Evolutionary conservation across 2,329 filamentous ascomycete species (phyloP), one percentile per base, ranked within the genome.

Genomic region (Xylariaceae sp.): DNA sequence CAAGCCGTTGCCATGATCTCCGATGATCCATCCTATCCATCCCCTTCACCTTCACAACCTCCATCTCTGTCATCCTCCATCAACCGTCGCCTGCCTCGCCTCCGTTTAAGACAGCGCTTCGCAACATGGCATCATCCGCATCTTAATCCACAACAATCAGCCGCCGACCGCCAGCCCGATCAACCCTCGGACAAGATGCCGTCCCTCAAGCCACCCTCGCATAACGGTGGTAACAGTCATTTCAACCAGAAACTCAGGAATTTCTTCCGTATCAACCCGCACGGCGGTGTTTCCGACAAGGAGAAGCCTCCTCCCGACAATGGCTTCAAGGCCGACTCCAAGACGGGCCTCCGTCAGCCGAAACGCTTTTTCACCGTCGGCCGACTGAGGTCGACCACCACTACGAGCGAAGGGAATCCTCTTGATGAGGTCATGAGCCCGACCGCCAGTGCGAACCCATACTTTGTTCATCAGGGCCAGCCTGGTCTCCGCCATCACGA

Each of bases 401-500:
- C 95, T 58, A 90, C 90, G 67, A 96, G 92, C 76, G 93, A 97
- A 76, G 92, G 92, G 68, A 92, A 97, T 72, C 85, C 88, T 60
- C 82, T 97, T 65, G 93, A 97, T 67, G 92, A 97, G 74, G 81
- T 85, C 62, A 82, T 96, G 70, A 96, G 92, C 71, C 94, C 94
- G 30, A 97, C 92, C 3, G 93, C 92, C 55, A 87, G 93, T 71
- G 93, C 92, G 65, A 99, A 99, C 74, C 94, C 94, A 15, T 99
- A 99, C 77, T 99, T 97, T 75, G 89, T 87, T 66, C 94, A 97
- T 73, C 94, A 99, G 76, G 94, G 94, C 59, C 92, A 92, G 68
- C 94, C 94, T 3, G 90, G 90, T 65, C 80, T 97, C 69, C 88
- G 93, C 72, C 94, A 99, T 77, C 92, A 95, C 78, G 96, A 97